Evolutionary conservation across 2,329 filamentous ascomycete species (phyloP), one percentile per base, ranked within the genome.

Genomic region (Alternaria atra): DNA sequence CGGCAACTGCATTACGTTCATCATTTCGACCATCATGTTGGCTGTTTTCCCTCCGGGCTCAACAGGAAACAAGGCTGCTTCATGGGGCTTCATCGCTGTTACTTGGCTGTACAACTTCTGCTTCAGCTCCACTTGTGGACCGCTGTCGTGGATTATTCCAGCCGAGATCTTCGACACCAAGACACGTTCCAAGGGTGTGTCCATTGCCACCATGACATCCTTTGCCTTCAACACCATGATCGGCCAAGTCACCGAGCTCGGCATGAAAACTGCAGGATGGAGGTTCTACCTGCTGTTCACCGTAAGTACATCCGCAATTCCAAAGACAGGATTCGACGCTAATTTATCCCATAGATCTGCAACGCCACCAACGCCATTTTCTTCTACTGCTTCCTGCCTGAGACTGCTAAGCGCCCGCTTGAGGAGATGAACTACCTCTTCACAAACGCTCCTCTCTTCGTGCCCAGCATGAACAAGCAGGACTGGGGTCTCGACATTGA

Each of bases 81-180:
- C 84, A 6, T 92, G 90, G 89, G 90, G 87, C 1, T 94, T 94
- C 78, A 94, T 94, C 63, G 85, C 88, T 70, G 84, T 87, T 69
- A 94, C 91, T 1, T 94, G 91, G 91, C 75, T 91, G 1, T 94
- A 92, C 83, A 93, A 94, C 79, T 90, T 93, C 80, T 89, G 84
- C 42, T 93, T 92, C 83, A 89, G 85, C 4, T 84, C 85, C 34
- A 90, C 89, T 2, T 91, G 89, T 60, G 91, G 91, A 23, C 90
- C 91, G 0, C 79, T 93, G 1, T 83, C 85, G 20, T 87, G 85
- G 84, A 86, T 86, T 55, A 87, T 89, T 61, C 87, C 86, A 0
- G 88, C 90, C 51, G 90, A 92, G 73, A 90, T 92, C 40, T 93
- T 93, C 79, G 91, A 93, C 77, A 93, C 89, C 2, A 86, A 89